Evolutionary conservation across 2,329 filamentous ascomycete genomes (phyloP), one percentile per base, ranked within the genome.

Genomic region (Fusarium drepaniforme): DNA sequence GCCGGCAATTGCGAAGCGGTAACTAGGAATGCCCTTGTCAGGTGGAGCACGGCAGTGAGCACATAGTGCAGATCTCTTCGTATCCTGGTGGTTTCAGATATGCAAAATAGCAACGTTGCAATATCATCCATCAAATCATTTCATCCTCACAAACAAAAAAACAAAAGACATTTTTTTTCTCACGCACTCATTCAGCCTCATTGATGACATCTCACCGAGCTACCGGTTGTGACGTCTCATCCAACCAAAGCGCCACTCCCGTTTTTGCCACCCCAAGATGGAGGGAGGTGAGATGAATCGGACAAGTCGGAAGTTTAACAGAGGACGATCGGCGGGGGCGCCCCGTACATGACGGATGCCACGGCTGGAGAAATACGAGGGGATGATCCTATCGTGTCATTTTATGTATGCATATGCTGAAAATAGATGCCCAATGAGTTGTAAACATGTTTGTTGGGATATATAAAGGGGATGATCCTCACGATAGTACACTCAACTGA

Each of bases 391-490:
- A 51, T 49, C 60, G 44, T 63, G 60, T 51, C 44, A 64, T 63
- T 25, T 46, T 25, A 18, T 23, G 23, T 53, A 53, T 53, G 49
- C 49, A 53, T 18, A n/a, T 42, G 46, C 61, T 64, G 61, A 64
- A 64, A 64, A 64, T 64, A 64, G 46, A 64, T 64, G 46, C 18
- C 28, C 44, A 33, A 40, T 25, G 8, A 35, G 15, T 11, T 49
- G 23, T 11, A 11, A 25, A 53, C 28, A 59, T 59, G 37, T 15
- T n/a, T 28, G 12, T 13, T 30, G 25, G 30, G 25, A 23, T 3
- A n/a, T 67, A 68, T 68, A 74, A 68, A 71, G 42, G 23, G 53
- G 21, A 18, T n/a, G 18, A 7, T 9, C 7, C 28, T 44, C 38
- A 61, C 37, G n/a, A 28, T 21, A 15, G 0, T 11, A 23, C n/a